Conservation (phyloP, 768 basidiomycete species). For the Boletus coccyginus region DNA sequence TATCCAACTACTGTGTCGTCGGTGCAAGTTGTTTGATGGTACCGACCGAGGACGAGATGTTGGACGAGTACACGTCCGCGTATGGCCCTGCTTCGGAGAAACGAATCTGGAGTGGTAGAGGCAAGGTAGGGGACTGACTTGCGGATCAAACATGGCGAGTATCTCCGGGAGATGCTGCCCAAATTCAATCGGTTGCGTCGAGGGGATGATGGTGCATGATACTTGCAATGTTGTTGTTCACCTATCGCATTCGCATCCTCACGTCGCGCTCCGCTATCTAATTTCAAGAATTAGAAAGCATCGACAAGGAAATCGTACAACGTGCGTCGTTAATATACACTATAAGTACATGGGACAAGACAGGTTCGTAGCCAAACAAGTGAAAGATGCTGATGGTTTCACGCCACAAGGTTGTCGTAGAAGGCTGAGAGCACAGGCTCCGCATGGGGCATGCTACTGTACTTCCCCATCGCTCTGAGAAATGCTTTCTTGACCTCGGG, state of each 20-base stretch:
- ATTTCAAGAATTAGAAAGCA: not conserved
- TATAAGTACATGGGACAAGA: not conserved
- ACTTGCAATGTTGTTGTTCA: not conserved
- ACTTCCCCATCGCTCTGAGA: slow-evolving; percentile 6
- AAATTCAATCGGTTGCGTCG: slow-evolving; percentile 79
- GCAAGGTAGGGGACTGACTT: slow-evolving; percentile 81
- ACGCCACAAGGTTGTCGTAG: slow-evolving; percentile 11
- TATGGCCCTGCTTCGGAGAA: slow-evolving; percentile 76
- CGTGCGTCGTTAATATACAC: no score
- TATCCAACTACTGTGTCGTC: slow-evolving; percentile 79
- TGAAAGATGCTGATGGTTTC: not conserved
- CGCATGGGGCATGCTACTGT: slow-evolving; percentile 5
- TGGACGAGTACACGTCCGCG: slow-evolving; percentile 81
- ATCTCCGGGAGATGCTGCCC: slow-evolving; percentile 86
- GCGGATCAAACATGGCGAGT: slow-evolving; percentile 85
- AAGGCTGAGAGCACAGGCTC: slow-evolving; percentile 14
- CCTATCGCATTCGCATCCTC: not conserved
- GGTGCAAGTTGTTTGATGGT: slow-evolving; percentile 79
- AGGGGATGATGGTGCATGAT: slow-evolving; percentile 47
- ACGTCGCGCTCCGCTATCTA: not conserved
- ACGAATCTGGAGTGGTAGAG: slow-evolving; percentile 82
- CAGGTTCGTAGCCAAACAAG: not conserved
- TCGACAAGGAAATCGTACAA: not conserved
- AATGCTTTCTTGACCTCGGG: slow-evolving; percentile 15
- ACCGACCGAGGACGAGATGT: slow-evolving; percentile 71